Evolutionary conservation across 2,329 filamentous ascomycete genomes (phyloP), one percentile per base, ranked within the genome.

Genomic region (Aspergillus bombycis): DNA sequence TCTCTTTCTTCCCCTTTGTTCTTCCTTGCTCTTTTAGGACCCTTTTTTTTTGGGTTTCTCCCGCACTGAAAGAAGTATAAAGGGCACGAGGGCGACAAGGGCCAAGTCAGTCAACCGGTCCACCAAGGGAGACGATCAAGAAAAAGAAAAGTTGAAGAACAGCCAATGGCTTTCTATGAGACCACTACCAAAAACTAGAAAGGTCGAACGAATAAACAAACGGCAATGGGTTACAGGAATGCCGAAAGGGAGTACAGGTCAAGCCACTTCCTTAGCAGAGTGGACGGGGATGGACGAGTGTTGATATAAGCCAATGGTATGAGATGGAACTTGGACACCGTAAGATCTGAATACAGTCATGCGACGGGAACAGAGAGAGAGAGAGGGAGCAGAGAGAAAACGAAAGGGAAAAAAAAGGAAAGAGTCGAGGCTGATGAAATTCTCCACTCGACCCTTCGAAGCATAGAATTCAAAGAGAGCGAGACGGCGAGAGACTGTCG

Each of bases 151-250:
- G 45, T 53, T 30, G 48, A 14, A 53, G 23, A 26, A 50, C 10
- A 46, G 43, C 62, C 50, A 57, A 64, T 59, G 54, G 36, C 60
- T 64, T 62, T 58, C 62, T 64, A 62, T 54, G 43, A 43, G 23
- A 64, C 50, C 38, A 38, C 59, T 52, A 46, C 8, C 30, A 50
- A 43, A 45, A 38, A 26, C 38, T 55, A n/a, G 11, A 38, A 19
- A 48, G 41, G n/a, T 55, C 3, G 23, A 41, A 46, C 19, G 36
- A 63, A 59, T 61, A 64, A 65, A 60, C 58, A 65, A 63, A 65
- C 43, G 61, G 52, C 43, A 50, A 21, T 57, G 21, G 59, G 32
- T 57, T 62, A 43, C 46, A 61, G 45, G 41, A 64, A 55, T 58
- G 59, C 55, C 55, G 62, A 62, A 57, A 43, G 56, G n/a, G 23